Base-by-base conservation (phyloP, 176 grass and related monocot genomes). In the Raddia guianensis region DNA sequence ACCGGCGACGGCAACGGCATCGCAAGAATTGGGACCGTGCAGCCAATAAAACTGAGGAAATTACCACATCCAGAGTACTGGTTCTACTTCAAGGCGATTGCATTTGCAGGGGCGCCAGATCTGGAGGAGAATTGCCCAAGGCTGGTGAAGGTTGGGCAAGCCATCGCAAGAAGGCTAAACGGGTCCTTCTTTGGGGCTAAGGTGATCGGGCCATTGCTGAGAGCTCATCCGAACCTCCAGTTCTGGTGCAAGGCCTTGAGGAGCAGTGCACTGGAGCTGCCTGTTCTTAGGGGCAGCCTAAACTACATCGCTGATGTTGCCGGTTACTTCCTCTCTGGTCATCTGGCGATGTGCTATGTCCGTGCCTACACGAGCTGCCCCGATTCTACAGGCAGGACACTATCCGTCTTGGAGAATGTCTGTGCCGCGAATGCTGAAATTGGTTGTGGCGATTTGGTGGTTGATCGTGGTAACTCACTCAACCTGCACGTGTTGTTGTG, bases 41-140 rank as follows among this genome's bases (percentile, higher is more conserved):
- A 82, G 13, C 48, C 59, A 2, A 74, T 82, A 47, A 5, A 8
- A 1, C 34, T 82, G 4, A 74, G 27, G 27, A 27, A 27, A 27
- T 27, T 27, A 27, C 27, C 27, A 27, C 27, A 27, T 27, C 27
- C 27, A 27, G 27, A 27, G 48, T 82, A 74, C 8, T 74, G 70
- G 80, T 82, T 87, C 71, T 87, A 81, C 54, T 87, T 87, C 63
- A 87, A 81, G n/a, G 63, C 63, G 4, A 63, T 70, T 1, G 80
- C 70, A 1, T 82, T 82, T 3, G 48, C 34, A 0, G 27, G 27
- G 59, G 80, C n/a, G 27, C 18, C 2, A 27, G 80, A 82, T 6
- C 5, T 74, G 0, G 59, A 82, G 58, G 80, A 82, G 70, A 63
- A 55, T 27, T 27, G 27, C 35, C 80, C 16, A 0, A 65, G 48